Base-by-base conservation (phyloP, 2,329 filamentous ascomycete genomes). In the Pyrenochaeta sp. region DNA sequence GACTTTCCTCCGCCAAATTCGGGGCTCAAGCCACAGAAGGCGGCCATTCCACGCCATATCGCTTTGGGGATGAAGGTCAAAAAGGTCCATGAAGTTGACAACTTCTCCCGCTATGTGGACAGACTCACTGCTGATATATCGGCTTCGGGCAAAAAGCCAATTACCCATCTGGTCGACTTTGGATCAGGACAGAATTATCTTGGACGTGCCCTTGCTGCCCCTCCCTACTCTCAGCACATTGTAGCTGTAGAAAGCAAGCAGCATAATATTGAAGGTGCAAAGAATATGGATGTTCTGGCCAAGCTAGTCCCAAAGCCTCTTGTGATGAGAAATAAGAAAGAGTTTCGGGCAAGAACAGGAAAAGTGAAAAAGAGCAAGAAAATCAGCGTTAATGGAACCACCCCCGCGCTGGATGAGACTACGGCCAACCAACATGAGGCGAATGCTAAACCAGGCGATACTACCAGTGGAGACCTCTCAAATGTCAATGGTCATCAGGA, bases 131-230 rank as follows among this genome's bases (percentile, higher is more conserved):
- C 75, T 2, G 74, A 82, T 1, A 80, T 86, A 28, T 53, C 53
- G 28, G 46, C 48, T 1, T 54, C 59, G 3, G 49, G 55, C 8
- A 65, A 41, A 58, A 72, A 43, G 7, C 64, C 68, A 6, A 85
- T 96, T 48, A 89, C 90, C 0, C 92, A 97, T 73, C 85, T 96
- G 45, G 87, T 97, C 35, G 94, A 99, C 72, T 96, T 97, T 71
- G 94, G 94, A 19, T 96, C 91, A 39, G 94, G 94, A 0, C 93
- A 97, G 69, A 97, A 96, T 65, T 99, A 99, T 64, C 84, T 99
- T 3, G 93, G 94, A 1, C 82, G 94, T 31, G 88, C 90, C 1
- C 77, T 99, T 44, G 93, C 93, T 10, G 90, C 87, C 50, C 80
- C 86, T 40, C 91, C 92, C 1, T 96, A 96, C 73, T 89, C 92